Conservation (phyloP, 805 yeast species). For the Myxozyma neglecta region DNA sequence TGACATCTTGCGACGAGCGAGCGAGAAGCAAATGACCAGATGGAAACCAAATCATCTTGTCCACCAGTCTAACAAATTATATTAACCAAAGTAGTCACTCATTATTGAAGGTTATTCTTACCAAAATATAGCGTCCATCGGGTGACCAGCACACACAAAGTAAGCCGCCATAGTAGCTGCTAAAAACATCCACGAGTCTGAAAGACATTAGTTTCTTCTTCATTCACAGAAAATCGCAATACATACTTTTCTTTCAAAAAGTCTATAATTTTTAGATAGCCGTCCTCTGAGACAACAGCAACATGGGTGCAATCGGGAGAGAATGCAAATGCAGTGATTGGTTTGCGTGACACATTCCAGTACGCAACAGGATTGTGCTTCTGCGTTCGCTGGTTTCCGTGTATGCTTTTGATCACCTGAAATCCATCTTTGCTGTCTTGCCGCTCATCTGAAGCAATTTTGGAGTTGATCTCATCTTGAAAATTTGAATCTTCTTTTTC, state of each 20-base stretch:
- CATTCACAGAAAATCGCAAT: background rate
- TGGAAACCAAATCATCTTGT: slow-evolving; percentile 52
- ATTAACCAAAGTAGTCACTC: background rate
- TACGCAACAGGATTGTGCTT: slow-evolving; percentile 56
- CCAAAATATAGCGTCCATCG: slow-evolving; percentile 48
- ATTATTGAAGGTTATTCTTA: background rate
- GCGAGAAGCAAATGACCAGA: slow-evolving; percentile 44
- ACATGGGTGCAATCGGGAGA: slow-evolving; percentile 48
- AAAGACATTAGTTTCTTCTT: background rate
- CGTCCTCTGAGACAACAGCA: slow-evolving; percentile 65
- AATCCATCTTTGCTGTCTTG: slow-evolving; percentile 23
- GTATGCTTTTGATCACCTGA: slow-evolving; percentile 23
- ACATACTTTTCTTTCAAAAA: slow-evolving; percentile 43
- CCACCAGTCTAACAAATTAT: slow-evolving; percentile 47
- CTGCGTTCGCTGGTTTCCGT: slow-evolving; percentile 19
- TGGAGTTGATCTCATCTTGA: slow-evolving; percentile 14
- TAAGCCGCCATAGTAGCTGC: slow-evolving; percentile 68
- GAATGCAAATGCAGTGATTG: slow-evolving; percentile 52
- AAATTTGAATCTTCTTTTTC: slow-evolving; percentile 47
- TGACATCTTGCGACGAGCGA: slow-evolving; percentile 43
- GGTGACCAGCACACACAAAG: slow-evolving; percentile 54
- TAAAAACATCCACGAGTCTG: slow-evolving; percentile 52
- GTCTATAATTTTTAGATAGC: slow-evolving; percentile 59
- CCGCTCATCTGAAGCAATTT: slow-evolving; percentile 11
- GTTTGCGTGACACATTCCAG: slow-evolving; percentile 58